phyloP scores from a whole-genome alignment of 1,139 yeast genomes.

The Debaryomycetaceae sp. region DNA sequence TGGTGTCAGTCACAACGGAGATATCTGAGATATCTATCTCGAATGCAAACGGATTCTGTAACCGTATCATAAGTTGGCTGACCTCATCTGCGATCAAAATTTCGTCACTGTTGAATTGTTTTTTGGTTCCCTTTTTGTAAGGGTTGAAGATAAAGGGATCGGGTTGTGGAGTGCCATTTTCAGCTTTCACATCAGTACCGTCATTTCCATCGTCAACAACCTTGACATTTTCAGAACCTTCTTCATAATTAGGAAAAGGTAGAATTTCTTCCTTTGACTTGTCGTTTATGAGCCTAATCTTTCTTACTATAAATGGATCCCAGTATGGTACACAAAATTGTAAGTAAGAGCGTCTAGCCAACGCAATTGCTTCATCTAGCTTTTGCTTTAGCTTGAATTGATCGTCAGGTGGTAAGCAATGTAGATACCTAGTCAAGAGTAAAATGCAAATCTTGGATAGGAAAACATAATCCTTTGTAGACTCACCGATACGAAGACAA shows the following conservation, averaged over 20 bases:
- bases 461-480: slow-evolving; percentile 44
- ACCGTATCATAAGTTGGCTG: slow-evolving; percentile 47
- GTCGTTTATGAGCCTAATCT: slow-evolving; percentile 32
- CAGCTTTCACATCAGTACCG: neutral
- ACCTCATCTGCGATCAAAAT: slow-evolving; percentile 55
- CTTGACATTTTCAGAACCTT: slow-evolving; percentile 7
- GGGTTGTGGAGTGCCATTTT: neutral
- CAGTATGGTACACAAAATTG: slow-evolving; percentile 45
- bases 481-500: slow-evolving; percentile 53
- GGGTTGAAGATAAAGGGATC: slow-evolving; percentile 34
- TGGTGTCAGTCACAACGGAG: slow-evolving; percentile 34
- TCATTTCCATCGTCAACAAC: slow-evolving; percentile 7
- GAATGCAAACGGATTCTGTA: slow-evolving; percentile 83
- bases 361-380: slow-evolving; percentile 19
- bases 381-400: slow-evolving; percentile 29
- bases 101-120: slow-evolving; percentile 22
- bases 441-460: slow-evolving; percentile 48
- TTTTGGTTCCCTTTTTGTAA: slow-evolving; percentile 14
- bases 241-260: slow-evolving; percentile 31
- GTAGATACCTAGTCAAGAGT: slow-evolving; percentile 52
- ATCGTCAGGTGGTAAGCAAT: slow-evolving; percentile 41
- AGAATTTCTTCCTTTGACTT: slow-evolving; percentile 25
- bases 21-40: slow-evolving; percentile 62
- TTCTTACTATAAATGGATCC: slow-evolving; percentile 68
- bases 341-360: slow-evolving; percentile 15